These are phyloP conservation scores for Dryadomyces quercus-mongolicae DNA, from an alignment of 2,329 filamentous ascomycete genomes.

Conservation along the genomic window DNA sequence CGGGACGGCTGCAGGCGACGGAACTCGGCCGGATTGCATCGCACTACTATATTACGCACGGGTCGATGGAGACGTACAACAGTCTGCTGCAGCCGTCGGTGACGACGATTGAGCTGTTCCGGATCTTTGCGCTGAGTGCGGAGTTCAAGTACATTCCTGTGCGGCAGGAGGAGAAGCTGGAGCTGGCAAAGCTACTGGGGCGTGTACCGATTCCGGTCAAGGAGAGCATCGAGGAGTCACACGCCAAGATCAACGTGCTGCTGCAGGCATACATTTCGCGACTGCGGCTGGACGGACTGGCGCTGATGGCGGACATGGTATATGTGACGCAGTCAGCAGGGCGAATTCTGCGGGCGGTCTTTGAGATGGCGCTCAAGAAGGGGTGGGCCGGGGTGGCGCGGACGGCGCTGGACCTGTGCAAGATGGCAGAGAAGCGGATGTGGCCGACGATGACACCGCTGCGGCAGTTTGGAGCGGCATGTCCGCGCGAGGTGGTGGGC, in stretches of 20 bases:
- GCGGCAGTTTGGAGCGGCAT: slow-evolving; percentile 65
- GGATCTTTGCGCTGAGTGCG: slow-evolving; percentile 87
- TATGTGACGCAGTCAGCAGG: slow-evolving; percentile 97
- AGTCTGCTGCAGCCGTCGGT: slow-evolving; percentile 88
- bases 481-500: slow-evolving; percentile 72
- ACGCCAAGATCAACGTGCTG: slow-evolving; percentile 96
- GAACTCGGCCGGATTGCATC: slow-evolving; percentile 93
- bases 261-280: slow-evolving; percentile 94
- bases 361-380: slow-evolving; percentile 95
- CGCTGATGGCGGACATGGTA: slow-evolving; percentile 95
- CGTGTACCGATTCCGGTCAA: slow-evolving; percentile 93
- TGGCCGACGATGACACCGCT: slow-evolving; percentile 98
- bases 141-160: slow-evolving; percentile 99
- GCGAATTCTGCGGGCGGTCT: slow-evolving; percentile 87
- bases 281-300: slow-evolving; percentile 84
- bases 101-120: slow-evolving; percentile 89
- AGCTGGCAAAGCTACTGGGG: slow-evolving; percentile 80
- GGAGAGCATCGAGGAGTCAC: slow-evolving; percentile 91
- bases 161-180: slow-evolving; percentile 92
- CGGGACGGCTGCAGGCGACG: slow-evolving; percentile 76
- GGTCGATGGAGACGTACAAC: slow-evolving; percentile 95
- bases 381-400: slow-evolving; percentile 92
- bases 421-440: slow-evolving; percentile 99
- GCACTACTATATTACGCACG: slow-evolving; percentile 96
- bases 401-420: slow-evolving; percentile 85